These are phyloP conservation scores for Rhizopus sp. DNA, from an alignment of 371 early-diverging fungal genomes.

Conservation along the genomic window DNA sequence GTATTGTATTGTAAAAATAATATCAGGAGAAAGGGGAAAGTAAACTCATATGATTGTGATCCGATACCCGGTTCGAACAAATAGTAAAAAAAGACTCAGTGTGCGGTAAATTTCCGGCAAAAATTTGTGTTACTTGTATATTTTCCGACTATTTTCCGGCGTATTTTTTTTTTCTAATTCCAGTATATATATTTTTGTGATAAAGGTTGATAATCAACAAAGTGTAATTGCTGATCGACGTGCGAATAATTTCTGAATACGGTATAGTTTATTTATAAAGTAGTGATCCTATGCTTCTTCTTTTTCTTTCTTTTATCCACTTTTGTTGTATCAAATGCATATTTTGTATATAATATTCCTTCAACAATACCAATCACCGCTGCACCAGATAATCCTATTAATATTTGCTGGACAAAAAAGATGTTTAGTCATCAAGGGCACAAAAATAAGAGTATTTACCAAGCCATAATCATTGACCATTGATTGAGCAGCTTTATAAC, in stretches of 20 bases:
- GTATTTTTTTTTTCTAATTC: no score
- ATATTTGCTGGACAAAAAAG: conserved; percentile 36
- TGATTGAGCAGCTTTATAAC: conserved; percentile 54
- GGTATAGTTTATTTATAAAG: conserved; percentile 7
- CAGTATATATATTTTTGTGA: no score
- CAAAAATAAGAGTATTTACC: conserved; percentile 36
- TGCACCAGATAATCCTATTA: conserved; percentile 54
- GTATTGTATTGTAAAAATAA: no score
- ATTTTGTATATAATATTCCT: conserved; percentile 42
- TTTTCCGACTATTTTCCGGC: no score
- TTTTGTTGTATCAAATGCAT: conserved; percentile 24
- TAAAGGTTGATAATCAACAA: no score
- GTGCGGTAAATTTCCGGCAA: no score
- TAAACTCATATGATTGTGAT: no score
- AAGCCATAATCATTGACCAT: conserved; percentile 58
- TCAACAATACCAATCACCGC: conserved; percentile 61
- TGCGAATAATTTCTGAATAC: no score
- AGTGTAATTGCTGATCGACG: background rate
- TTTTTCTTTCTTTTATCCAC: conserved; percentile 24
- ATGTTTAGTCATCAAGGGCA: background rate
- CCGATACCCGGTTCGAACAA: no score
- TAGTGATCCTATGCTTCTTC: conserved; percentile 21
- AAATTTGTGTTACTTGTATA: no score
- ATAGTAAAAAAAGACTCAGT: no score
- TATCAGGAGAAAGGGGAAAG: no score